These are phyloP conservation scores for Rhododendron mucronatum DNA, from an alignment of 148 eudicot species.

Conservation along the genomic window DNA sequence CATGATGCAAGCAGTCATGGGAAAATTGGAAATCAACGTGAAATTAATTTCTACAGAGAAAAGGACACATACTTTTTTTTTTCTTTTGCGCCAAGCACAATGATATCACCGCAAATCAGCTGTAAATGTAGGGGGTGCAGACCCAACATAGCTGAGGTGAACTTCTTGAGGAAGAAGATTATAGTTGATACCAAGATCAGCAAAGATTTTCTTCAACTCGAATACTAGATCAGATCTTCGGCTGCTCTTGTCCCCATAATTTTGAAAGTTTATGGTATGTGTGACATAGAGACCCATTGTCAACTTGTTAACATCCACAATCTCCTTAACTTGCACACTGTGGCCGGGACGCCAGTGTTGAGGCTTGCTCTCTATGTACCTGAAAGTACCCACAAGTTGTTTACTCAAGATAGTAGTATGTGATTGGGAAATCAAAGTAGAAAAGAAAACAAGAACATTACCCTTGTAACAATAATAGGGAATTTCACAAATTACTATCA, in stretches of 20 bases:
- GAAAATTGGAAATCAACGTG: neutral
- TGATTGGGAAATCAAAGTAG: neutral
- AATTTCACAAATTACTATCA: neutral
- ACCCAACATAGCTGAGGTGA: constrained; percentile 34
- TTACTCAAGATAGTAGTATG: neutral
- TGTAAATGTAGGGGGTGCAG: constrained; percentile 26
- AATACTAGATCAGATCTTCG: constrained; percentile 63
- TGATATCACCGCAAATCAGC: constrained; percentile 8
- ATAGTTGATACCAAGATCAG: constrained; percentile 55
- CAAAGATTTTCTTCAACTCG: constrained; percentile 71
- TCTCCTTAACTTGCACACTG: constrained; percentile 58
- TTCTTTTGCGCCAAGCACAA: neutral
- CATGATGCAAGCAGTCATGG: neutral
- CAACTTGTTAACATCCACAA: constrained; percentile 70
- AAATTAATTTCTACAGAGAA: neutral
- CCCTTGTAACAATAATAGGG: neutral
- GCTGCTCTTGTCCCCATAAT: constrained; percentile 43
- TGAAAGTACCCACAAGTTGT: constrained; percentile 14
- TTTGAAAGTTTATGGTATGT: constrained; percentile 83
- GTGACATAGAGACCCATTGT: constrained; percentile 56
- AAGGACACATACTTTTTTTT: neutral
- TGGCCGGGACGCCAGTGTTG: constrained; percentile 67
- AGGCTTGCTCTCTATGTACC: constrained; percentile 81
- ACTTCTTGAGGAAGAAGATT: constrained; percentile 74
- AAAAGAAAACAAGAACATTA: neutral